Percentiles rank a stretch among this genome's conserved stretches.
Conservation (phyloP, 208 protist genomes). For the Tritrichomonas musculus region DNA sequence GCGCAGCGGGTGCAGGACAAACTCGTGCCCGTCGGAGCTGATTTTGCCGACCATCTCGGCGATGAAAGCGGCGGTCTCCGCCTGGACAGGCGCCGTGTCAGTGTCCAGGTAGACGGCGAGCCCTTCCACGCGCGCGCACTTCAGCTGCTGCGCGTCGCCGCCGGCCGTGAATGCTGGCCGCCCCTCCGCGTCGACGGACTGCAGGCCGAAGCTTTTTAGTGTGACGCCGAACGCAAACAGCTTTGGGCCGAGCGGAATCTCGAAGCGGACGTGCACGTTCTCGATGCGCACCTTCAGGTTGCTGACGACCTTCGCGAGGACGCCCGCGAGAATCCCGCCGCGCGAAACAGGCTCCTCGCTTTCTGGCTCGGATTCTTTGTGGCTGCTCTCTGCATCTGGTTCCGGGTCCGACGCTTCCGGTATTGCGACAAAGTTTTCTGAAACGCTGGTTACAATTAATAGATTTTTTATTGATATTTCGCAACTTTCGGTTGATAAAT, state of each 20-base stretch:
- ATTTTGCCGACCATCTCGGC: not conserved
- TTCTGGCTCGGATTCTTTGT: not conserved
- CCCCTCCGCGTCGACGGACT: not conserved
- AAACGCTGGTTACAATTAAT: not conserved
- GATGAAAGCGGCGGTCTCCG: not conserved
- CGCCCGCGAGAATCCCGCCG: not conserved
- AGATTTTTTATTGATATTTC: not conserved
- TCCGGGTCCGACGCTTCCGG: not conserved
- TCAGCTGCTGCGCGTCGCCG: not conserved
- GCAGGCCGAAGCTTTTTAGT: not conserved
- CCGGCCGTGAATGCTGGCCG: not conserved
- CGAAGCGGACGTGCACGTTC: not conserved
- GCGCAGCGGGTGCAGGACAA: not conserved
- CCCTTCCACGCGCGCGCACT: not conserved
- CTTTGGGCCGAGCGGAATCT: not conserved
- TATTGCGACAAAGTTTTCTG: not conserved
- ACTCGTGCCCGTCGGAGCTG: not conserved
- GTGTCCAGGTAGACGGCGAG: not conserved
- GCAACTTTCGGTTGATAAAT: not conserved
- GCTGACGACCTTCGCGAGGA: not conserved
- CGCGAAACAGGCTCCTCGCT: not conserved
- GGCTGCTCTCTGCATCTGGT: not conserved
- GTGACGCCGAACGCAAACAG: not conserved
- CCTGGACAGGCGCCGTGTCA: not conserved
- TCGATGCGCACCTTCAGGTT: not conserved